Evolutionary conservation across 2,329 filamentous ascomycete species (phyloP).

Genomic region (Colletotrichum tamarilloi): DNA sequence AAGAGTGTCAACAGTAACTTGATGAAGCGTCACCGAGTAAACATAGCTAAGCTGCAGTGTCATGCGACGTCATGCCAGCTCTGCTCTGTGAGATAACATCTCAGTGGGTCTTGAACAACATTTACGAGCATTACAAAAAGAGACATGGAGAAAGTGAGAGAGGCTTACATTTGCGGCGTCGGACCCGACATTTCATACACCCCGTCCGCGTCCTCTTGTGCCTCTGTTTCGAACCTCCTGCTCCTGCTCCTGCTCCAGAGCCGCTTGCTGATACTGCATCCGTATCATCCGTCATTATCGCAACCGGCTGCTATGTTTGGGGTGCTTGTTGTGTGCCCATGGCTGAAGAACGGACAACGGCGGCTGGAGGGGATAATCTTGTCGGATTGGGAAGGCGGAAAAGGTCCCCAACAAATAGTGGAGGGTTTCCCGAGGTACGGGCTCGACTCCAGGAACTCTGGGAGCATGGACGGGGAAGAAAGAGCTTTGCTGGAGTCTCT

Average conservation of each 20-base stretch:
- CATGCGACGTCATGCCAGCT: background rate
- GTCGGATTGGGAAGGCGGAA: conserved; percentile 36
- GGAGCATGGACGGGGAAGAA: background rate
- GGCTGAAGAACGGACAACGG: background rate
- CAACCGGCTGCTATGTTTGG: background rate
- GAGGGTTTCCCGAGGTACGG: conserved; percentile 14
- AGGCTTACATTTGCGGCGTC: conserved; percentile 59
- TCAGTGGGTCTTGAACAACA: background rate
- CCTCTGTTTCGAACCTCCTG: conserved; percentile 10
- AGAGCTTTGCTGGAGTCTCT: background rate
- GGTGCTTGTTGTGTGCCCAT: conserved; percentile 11
- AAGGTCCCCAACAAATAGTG: conserved; percentile 21
- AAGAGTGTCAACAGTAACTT: background rate
- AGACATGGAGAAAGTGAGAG: background rate
- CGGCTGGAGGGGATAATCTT: conserved; percentile 24
- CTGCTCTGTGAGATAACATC: background rate
- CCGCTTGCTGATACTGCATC: conserved; percentile 21
- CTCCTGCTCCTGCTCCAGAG: background rate
- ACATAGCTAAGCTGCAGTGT: background rate
- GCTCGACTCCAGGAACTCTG: background rate
- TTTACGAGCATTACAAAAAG: background rate
- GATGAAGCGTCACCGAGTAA: background rate
- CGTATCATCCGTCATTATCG: conserved; percentile 28
- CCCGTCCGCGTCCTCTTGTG: conserved; percentile 52
- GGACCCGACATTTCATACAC: conserved; percentile 60